Percentiles rank a stretch among this genome's conserved stretches.
These are phyloP conservation scores for Trichoderma brevicompactum DNA, from an alignment of 2,329 filamentous ascomycete species.

Conservation along the genomic window DNA sequence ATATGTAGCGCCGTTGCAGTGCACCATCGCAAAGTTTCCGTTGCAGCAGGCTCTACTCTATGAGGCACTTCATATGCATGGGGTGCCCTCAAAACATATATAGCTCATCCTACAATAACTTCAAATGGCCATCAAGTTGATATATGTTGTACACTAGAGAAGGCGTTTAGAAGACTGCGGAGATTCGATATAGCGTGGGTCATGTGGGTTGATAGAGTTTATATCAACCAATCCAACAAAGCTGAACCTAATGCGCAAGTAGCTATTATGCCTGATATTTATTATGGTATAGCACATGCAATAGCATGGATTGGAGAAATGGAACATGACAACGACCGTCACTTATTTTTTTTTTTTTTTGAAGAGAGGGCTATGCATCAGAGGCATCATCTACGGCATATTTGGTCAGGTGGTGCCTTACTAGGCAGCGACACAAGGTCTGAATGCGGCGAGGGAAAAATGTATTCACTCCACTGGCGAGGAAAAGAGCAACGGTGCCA, in stretches of 20 bases:
- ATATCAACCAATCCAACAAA: neutral
- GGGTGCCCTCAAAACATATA: neutral
- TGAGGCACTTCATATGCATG: slow-evolving; percentile 17
- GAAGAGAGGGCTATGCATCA: slow-evolving; percentile 1
- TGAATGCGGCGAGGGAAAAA: neutral
- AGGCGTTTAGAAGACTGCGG: neutral
- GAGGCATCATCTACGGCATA: neutral
- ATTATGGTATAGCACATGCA: neutral
- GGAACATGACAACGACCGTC: neutral
- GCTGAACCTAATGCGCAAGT: neutral
- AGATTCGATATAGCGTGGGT: neutral
- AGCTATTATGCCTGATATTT: neutral
- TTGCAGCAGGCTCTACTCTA: neutral
- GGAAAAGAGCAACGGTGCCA: neutral
- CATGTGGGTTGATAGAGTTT: slow-evolving; percentile 6
- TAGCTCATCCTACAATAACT: neutral
- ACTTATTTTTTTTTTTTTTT: neutral
- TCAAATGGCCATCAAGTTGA: neutral
- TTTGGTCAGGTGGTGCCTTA: neutral
- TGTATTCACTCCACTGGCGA: neutral
- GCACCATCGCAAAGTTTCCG: neutral
- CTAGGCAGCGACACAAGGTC: slow-evolving; percentile 4
- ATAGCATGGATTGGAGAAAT: slow-evolving; percentile 1
- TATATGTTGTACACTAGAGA: neutral
- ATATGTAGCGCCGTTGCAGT: neutral